These are phyloP conservation scores for Francoa sonchifolia DNA, from an alignment of 441 rosid species.

Conservation along the genomic window DNA sequence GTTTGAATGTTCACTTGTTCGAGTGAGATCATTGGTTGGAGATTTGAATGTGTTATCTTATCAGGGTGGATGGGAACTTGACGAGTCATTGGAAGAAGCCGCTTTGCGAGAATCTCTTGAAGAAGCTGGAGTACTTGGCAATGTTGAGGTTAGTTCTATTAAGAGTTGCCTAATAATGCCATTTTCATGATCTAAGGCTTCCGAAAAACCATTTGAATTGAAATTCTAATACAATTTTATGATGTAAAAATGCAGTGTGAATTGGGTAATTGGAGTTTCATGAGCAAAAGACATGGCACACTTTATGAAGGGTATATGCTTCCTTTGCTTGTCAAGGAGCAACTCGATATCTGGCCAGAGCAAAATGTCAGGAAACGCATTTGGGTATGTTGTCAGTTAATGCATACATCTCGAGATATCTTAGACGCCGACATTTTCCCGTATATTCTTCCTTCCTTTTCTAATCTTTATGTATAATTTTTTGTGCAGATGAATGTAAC, in stretches of 20 bases:
- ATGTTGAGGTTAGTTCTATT: slow-evolving; percentile 41
- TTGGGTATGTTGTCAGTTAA: slow-evolving; percentile 43
- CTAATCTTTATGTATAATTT: background rate
- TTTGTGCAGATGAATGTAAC: slow-evolving; percentile 39
- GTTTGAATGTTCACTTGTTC: too few species aligned
- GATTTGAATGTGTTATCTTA: background rate
- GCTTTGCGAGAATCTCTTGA: slow-evolving; percentile 72
- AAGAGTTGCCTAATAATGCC: too few species aligned
- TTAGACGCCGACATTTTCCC: too few species aligned
- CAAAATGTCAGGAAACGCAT: slow-evolving; percentile 47
- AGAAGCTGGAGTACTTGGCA: slow-evolving; percentile 88
- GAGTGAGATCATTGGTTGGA: too few species aligned
- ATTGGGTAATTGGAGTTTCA: slow-evolving; percentile 69
- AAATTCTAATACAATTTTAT: background rate
- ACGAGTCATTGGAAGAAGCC: slow-evolving; percentile 73
- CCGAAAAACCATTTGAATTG: background rate
- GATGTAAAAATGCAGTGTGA: slow-evolving; percentile 27
- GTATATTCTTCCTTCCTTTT: too few species aligned
- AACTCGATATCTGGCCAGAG: slow-evolving; percentile 86
- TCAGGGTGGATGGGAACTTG: slow-evolving; percentile 94
- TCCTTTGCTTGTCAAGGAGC: slow-evolving; percentile 72
- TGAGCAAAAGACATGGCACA: slow-evolving; percentile 80
- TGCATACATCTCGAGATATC: too few species aligned
- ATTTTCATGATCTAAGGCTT: too few species aligned
- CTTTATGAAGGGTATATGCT: slow-evolving; percentile 86